Base-by-base conservation (phyloP, 495 filamentous ascomycete species). In the Trichoderma virens region DNA sequence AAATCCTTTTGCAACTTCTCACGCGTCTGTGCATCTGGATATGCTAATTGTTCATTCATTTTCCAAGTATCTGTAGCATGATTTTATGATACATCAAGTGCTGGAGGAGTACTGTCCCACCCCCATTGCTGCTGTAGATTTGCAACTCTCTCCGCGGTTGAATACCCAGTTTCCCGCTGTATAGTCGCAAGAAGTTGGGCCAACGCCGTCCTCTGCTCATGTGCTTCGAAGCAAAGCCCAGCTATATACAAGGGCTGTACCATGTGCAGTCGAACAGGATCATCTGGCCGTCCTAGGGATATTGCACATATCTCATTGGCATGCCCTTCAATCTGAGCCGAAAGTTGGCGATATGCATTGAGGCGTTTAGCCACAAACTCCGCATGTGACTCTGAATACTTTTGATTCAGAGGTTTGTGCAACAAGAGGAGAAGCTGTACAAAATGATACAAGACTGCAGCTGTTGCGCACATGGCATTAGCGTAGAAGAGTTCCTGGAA, bases 401-500 rank as follows among this genome's bases (percentile, higher is more conserved):
- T 56, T 30, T 56, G 51, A 30, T 56, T 30, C 25, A 56, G 27
- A 30, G 51, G 51, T 30, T 56, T 56, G 51, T 56, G 51, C 2
- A 56, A 8, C 27, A 56, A 16, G 7, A 31, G 51, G 28, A 56
- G 51, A 16, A 56, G 51, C 25, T 56, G 51, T 2, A 56, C 51
- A 16, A 56, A 56, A n/a, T 56, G 51, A 13, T 56, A 56, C 20
- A 56, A 30, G n/a, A 56, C 51, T 56, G 51, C 51, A 13, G 51
- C 51, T 11, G 51, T 56, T 30, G 51, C 51, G n/a, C 51, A 56
- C 51, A 56, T 56, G 51, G 51, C 51, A 16, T 56, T 56, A 23
- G 51, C 51, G n/a, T 56, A 56, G n/a, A 56, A 56, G 23, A 56
- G 16, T 8, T 56, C 51, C 25, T 56, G 51, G n/a, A 56, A 56